Conservation (phyloP, 768 basidiomycete species). For the Boletus patriciae region DNA sequence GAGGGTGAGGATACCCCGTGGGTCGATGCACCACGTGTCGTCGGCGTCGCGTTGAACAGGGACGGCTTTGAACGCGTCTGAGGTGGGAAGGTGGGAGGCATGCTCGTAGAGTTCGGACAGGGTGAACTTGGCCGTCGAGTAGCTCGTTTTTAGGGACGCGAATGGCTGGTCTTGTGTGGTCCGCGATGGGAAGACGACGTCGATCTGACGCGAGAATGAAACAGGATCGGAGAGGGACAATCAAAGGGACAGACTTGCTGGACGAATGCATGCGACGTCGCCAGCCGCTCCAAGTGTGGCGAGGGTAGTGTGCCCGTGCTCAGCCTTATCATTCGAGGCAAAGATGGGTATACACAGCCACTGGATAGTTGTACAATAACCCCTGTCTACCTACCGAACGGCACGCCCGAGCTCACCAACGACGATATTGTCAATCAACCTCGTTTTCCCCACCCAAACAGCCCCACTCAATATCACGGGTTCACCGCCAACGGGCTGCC, state of each 20-base stretch:
- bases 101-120: slow-evolving; percentile 47
- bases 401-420: slow-evolving; percentile 48
- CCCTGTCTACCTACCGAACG: neutral
- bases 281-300: slow-evolving; percentile 36
- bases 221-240: neutral
- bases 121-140: slow-evolving; percentile 44
- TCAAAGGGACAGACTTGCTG: slow-evolving; percentile 44
- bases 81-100: slow-evolving; percentile 25
- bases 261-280: slow-evolving; percentile 49
- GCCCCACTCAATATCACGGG: slow-evolving; percentile 81
- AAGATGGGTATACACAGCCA: slow-evolving; percentile 8
- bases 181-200: slow-evolving; percentile 57
- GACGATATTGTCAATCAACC: slow-evolving; percentile 91
- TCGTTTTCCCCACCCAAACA: slow-evolving; percentile 79
- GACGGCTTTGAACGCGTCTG: slow-evolving; percentile 36
- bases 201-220: slow-evolving; percentile 46
- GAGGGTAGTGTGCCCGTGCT: slow-evolving; percentile 25
- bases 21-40: slow-evolving; percentile 72
- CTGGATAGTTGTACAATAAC: too few relatives aligned
- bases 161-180: slow-evolving; percentile 41
- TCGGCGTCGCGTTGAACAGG: slow-evolving; percentile 35
- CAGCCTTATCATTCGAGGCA: slow-evolving; percentile 16
- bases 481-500: slow-evolving; percentile 29
- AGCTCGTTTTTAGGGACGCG: slow-evolving; percentile 41
- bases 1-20: slow-evolving; percentile 58